A percentile compares a stretch with the other conserved stretches of the same genome.
phyloP scores from a whole-genome alignment of 2,329 filamentous ascomycete species.

The Verticillium tricorpus region DNA sequence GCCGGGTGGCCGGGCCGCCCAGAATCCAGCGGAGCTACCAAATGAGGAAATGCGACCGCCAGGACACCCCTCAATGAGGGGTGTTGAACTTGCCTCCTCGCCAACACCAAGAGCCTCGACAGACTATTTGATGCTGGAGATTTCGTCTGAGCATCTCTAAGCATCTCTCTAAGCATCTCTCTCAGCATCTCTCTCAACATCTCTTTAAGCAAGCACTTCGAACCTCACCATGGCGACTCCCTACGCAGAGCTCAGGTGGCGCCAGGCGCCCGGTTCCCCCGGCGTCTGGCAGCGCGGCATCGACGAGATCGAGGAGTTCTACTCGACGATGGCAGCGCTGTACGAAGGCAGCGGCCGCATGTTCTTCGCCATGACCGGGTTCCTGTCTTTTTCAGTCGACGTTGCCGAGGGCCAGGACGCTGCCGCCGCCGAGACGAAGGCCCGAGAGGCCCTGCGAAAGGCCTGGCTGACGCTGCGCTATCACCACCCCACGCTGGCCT shows the following conservation, averaged over 20 bases:
- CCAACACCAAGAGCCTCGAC: too few relatives aligned
- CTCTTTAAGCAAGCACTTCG: neutral
- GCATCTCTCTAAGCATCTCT: too few relatives aligned
- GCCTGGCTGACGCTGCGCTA: conserved; percentile 29
- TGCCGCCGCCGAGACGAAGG: conserved; percentile 1
- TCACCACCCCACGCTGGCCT: conserved; percentile 27
- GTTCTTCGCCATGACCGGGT: conserved; percentile 36
- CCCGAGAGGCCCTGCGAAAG: conserved; percentile 24
- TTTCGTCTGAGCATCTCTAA: too few relatives aligned
- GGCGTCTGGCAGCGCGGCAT: conserved; percentile 28
- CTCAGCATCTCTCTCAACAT: too few relatives aligned
- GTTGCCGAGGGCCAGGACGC: conserved; percentile 3
- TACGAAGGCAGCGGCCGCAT: conserved; percentile 27
- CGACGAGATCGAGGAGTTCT: conserved; percentile 37
- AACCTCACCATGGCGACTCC: neutral
- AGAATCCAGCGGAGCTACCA: neutral
- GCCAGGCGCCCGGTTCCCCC: conserved; percentile 11
- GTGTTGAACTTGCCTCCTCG: too few relatives aligned
- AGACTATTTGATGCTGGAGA: too few relatives aligned
- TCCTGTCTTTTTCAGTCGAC: conserved; percentile 23
- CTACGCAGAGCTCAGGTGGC: conserved; percentile 17
- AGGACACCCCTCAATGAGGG: too few relatives aligned
- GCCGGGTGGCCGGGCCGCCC: too few relatives aligned
- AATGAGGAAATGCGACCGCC: neutral
- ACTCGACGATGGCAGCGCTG: conserved; percentile 26